These are phyloP conservation scores for Colletotrichum horii DNA, from an alignment of 2,329 filamentous ascomycete genomes.

Conservation along the genomic window DNA sequence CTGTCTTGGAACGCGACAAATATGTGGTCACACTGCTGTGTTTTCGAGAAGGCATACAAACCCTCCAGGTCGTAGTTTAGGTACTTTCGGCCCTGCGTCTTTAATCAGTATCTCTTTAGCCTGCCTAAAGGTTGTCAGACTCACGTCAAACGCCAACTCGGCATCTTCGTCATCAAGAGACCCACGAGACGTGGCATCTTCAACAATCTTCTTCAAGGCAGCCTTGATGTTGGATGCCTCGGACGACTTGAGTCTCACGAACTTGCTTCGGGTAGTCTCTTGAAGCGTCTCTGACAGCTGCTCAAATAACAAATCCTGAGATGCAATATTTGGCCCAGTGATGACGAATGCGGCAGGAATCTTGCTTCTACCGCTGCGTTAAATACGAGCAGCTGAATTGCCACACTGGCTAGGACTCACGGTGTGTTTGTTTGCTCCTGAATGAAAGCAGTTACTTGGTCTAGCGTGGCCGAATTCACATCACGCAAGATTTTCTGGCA, in stretches of 20 bases:
- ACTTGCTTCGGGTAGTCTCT: slow-evolving; percentile 52
- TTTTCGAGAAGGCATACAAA: slow-evolving; percentile 63
- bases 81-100: slow-evolving; percentile 62
- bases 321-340: slow-evolving; percentile 79
- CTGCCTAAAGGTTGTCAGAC: slow-evolving; percentile 43
- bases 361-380: slow-evolving; percentile 43
- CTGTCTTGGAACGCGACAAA: slow-evolving; percentile 81
- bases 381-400: neutral
- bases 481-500: slow-evolving; percentile 60
- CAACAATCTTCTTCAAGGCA: slow-evolving; percentile 74
- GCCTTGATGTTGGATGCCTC: slow-evolving; percentile 79
- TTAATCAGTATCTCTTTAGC: slow-evolving; percentile 20
- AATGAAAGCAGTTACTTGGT: slow-evolving; percentile 63
- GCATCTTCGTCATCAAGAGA: slow-evolving; percentile 60
- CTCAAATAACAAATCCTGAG: slow-evolving; percentile 75
- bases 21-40: slow-evolving; percentile 61
- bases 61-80: slow-evolving; percentile 82
- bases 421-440: slow-evolving; percentile 35
- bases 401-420: slow-evolving; percentile 11
- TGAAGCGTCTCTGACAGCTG: slow-evolving; percentile 68
- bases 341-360: slow-evolving; percentile 76
- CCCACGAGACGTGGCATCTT: slow-evolving; percentile 56
- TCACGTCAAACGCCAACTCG: slow-evolving; percentile 47
- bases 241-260: slow-evolving; percentile 71
- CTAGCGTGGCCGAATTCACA: slow-evolving; percentile 65